Conservation (phyloP, 768 basidiomycete species). For the Termitomyces sp. region DNA sequence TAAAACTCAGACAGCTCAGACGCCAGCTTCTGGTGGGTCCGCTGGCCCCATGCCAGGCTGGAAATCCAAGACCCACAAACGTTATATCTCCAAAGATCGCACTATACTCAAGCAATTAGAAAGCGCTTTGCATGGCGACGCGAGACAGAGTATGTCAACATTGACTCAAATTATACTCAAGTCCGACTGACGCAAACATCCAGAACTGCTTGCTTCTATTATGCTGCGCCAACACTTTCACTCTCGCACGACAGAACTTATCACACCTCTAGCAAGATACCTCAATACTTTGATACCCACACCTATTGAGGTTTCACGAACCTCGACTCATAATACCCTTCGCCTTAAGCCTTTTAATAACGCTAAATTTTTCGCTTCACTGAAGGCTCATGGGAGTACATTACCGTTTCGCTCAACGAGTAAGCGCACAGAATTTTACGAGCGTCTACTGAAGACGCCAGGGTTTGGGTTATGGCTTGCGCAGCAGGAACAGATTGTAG, state of each 20-base stretch:
- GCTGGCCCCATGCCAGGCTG: constrained; percentile 66
- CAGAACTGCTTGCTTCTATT: constrained; percentile 60
- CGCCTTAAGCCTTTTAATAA: constrained; percentile 69
- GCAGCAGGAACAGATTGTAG: constrained; percentile 67
- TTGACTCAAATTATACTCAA: neutral
- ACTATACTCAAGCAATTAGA: constrained; percentile 69
- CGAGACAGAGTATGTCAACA: constrained; percentile 44
- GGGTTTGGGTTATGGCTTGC: constrained; percentile 80
- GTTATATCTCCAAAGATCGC: constrained; percentile 83
- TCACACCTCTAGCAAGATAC: constrained; percentile 89
- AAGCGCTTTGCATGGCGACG: constrained; percentile 43
- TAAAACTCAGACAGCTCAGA: constrained; percentile 11
- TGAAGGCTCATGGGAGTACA: constrained; percentile 63
- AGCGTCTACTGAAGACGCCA: constrained; percentile 68
- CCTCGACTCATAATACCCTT: constrained; percentile 21
- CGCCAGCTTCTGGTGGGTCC: constrained; percentile 19
- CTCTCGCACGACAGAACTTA: constrained; percentile 76
- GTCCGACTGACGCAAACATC: neutral
- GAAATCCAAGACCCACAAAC: constrained; percentile 73
- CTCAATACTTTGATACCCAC: constrained; percentile 82
- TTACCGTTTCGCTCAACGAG: constrained; percentile 68
- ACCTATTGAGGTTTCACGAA: constrained; percentile 44
- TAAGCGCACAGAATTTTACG: constrained; percentile 70
- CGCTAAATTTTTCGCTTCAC: constrained; percentile 62
- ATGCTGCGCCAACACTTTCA: constrained; percentile 77